Evolutionary conservation across 345 rosid genomes (phyloP).

Genomic region (Linum lewisii): DNA sequence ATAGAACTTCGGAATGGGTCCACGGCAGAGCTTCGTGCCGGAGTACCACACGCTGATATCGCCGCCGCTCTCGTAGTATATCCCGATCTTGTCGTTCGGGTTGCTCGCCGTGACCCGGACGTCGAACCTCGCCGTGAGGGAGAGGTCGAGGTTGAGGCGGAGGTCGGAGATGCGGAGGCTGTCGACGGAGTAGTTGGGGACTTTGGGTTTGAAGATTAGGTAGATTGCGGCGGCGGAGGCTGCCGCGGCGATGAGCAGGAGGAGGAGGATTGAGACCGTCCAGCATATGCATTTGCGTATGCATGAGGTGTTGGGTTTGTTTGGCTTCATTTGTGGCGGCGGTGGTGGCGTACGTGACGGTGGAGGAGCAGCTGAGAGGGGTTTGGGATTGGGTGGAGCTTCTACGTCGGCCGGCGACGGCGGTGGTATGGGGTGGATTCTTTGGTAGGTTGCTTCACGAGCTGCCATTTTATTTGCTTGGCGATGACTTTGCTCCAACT

Average conservation of each 20-base stretch:
- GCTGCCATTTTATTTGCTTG: not conserved
- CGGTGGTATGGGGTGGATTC: not conserved
- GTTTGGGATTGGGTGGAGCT: not conserved
- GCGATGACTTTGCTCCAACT: too few relatives aligned
- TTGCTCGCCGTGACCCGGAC: constrained; percentile 75
- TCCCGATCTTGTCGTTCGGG: constrained; percentile 76
- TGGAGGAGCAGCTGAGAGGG: not conserved
- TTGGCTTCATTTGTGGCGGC: constrained; percentile 5
- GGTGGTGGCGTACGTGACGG: constrained; percentile 15
- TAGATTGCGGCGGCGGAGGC: constrained; percentile 43
- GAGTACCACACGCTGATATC: constrained; percentile 56
- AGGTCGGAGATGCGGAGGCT: constrained; percentile 53
- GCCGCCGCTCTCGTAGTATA: constrained; percentile 68
- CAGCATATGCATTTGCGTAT: constrained; percentile 56
- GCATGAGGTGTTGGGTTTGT: constrained; percentile 29
- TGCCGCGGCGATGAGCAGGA: constrained; percentile 33
- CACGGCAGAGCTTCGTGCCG: constrained; percentile 52
- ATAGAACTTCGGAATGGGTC: constrained; percentile 68
- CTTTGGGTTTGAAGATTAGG: constrained; percentile 61
- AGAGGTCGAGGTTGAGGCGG: constrained; percentile 53
- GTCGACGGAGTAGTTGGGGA: constrained; percentile 60
- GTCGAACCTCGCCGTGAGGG: constrained; percentile 53
- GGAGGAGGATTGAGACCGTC: constrained; percentile 36
- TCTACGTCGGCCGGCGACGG: not conserved
- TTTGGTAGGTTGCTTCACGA: not conserved